Conservation (phyloP, 2,329 filamentous ascomycete species). For the Fusarium armeniacum region DNA sequence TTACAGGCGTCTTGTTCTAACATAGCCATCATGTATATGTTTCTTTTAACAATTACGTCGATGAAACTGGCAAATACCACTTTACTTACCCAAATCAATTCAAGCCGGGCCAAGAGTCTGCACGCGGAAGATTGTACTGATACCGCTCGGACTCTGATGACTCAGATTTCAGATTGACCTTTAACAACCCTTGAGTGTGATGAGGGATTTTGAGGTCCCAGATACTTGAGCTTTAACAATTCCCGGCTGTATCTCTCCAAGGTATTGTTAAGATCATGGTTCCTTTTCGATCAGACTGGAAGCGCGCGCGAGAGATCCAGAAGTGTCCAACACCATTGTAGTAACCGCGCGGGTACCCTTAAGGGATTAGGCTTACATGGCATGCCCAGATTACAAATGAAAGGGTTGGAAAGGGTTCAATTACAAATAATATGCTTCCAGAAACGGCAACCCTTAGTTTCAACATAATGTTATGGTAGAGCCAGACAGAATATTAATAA, state of each 20-base stretch:
- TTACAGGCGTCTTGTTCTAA: background rate
- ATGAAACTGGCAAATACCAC: background rate
- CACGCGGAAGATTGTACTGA: constrained; percentile 17
- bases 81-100: background rate
- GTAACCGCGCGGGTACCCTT: constrained; percentile 13
- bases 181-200: background rate
- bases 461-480: background rate
- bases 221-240: background rate
- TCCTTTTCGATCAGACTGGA: background rate
- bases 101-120: background rate
- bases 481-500: too few species aligned
- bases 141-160: background rate
- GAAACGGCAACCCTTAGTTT: background rate
- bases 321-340: background rate
- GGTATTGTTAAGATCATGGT: constrained; percentile 5
- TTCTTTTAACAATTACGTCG: background rate
- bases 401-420: background rate
- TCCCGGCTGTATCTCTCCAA: accelerated
- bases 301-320: constrained; percentile 6
- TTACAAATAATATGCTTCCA: background rate
- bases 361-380: constrained; percentile 1
- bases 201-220: background rate
- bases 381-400: background rate
- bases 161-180: background rate
- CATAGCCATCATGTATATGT: background rate